Evolutionary conservation across 139 green algal species (phyloP), one percentile per base, ranked within the genome.

Genomic region (Deuterostichococcus epilithicus): DNA sequence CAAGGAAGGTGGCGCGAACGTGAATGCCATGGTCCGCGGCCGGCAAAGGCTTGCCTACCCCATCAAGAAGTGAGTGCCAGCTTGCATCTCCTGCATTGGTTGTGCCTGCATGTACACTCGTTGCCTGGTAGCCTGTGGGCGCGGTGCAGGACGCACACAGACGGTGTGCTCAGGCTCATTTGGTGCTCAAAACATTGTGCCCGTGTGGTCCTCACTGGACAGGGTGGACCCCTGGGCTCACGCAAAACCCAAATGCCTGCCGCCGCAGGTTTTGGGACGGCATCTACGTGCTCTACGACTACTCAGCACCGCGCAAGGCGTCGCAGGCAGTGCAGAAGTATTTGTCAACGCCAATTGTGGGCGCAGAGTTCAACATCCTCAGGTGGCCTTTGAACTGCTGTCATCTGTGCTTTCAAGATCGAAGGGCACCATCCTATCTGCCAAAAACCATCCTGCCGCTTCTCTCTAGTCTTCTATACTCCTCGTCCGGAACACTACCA

Each of bases 201-300:
- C 67, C 20, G 26, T 32, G 20, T 73, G n/a, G 35, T 35, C 37
- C 20, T 35, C 20, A 37, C n/a, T 20, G 23, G 23, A 45, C n/a
- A 32, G 18, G 28, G 23, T 25, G 32, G 35, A n/a, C 68, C 72
- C 72, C 42, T 52, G 42, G 42, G 8, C 42, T 52, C 13, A 52
- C 42, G 8, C 13, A 8, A 52, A 8, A 52, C 72, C 47, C n/a
- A 23, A 13, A 13, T 52, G 42, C 42, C 13, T 8, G 8, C 13
- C 42, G 42, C 1, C 60, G 73, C 87, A 94, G 88, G 34, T 86
- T 93, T 73, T 89, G 79, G 84, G 91, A 97, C 69, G 92, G 93
- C 76, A 91, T 96, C 75, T 97, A 95, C 79, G 91, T 97, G 60
- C 84, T 97, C 28, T 97, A 96, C 86, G 89, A 79, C 0, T 97